Evolutionary conservation across 2,329 filamentous ascomycete species (phyloP).

Genomic region (Ustulina deusta): DNA sequence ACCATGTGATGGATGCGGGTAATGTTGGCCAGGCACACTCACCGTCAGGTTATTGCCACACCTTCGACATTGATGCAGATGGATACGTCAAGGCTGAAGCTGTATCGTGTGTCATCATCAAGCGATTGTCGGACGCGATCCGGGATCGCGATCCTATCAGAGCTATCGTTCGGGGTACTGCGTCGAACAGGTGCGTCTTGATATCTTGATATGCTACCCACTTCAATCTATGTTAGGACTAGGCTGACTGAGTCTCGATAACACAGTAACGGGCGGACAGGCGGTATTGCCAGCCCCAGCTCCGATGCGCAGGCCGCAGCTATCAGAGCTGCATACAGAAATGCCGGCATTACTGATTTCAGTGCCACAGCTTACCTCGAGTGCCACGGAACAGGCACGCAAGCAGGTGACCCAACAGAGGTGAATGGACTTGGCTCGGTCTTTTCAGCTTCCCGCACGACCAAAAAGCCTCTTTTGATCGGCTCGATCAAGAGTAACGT

Average conservation of each 20-base stretch:
- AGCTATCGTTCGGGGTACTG: conserved; percentile 51
- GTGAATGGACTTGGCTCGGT: conserved; percentile 48
- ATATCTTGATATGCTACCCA: too few relatives aligned
- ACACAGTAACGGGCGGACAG: conserved; percentile 56
- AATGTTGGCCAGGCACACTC: conserved; percentile 31
- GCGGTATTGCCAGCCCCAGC: conserved; percentile 58
- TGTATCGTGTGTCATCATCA: conserved; percentile 44
- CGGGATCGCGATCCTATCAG: conserved; percentile 55
- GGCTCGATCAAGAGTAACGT: conserved; percentile 52
- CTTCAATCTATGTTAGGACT: too few relatives aligned
- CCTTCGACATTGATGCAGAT: conserved; percentile 14
- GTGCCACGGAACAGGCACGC: conserved; percentile 58
- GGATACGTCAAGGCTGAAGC: conserved; percentile 13
- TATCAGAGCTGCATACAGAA: conserved; percentile 51
- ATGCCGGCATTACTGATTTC: conserved; percentile 42
- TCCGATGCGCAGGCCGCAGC: conserved; percentile 48
- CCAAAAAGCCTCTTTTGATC: conserved; percentile 39
- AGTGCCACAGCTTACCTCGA: conserved; percentile 48
- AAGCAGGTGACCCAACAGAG: conserved; percentile 56
- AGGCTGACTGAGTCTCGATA: too few relatives aligned
- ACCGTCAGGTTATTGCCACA: conserved; percentile 46
- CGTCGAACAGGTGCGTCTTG: too few relatives aligned
- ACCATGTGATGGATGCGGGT: conserved; percentile 42
- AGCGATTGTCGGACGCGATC: conserved; percentile 58
- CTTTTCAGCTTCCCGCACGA: conserved; percentile 38